These are phyloP conservation scores for Umbelopsis isabellina DNA, from an alignment of 192 early-diverging fungal genomes.

Conservation along the genomic window DNA sequence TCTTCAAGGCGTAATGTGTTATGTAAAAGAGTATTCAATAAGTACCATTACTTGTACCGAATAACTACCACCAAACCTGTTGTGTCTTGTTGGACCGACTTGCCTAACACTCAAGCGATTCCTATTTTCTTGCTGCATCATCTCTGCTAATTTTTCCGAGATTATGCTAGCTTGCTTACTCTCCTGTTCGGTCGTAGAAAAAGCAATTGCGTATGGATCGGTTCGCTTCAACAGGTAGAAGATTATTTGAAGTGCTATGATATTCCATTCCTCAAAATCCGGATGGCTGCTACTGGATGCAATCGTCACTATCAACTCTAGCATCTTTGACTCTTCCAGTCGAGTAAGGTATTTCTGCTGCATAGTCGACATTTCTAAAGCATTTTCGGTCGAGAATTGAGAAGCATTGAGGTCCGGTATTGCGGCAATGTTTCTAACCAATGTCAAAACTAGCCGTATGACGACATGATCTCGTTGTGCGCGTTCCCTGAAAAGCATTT, in stretches of 20 bases:
- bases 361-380: slow-evolving; percentile 58
- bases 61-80: slow-evolving; percentile 72
- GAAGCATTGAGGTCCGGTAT: slow-evolving; percentile 74
- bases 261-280: slow-evolving; percentile 67
- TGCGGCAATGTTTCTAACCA: slow-evolving; percentile 82
- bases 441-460: slow-evolving; percentile 70
- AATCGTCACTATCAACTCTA: slow-evolving; percentile 73
- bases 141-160: slow-evolving; percentile 27
- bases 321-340: slow-evolving; percentile 61
- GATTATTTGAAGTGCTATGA: slow-evolving; percentile 63
- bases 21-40: background rate
- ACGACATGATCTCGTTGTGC: slow-evolving; percentile 59
- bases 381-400: slow-evolving; percentile 54
- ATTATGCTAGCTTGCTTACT: slow-evolving; percentile 34
- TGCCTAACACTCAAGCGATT: background rate
- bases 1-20: background rate
- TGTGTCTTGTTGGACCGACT: slow-evolving; percentile 53
- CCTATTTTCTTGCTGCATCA: slow-evolving; percentile 21
- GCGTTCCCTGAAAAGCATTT: slow-evolving; percentile 45
- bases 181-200: slow-evolving; percentile 5
- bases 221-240: slow-evolving; percentile 62
- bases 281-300: slow-evolving; percentile 62
- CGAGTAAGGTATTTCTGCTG: slow-evolving; percentile 49
- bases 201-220: slow-evolving; percentile 41
- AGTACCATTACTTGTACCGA: slow-evolving; percentile 48